Percentiles rank a stretch among this genome's conserved stretches.
Conservation (phyloP, 257 asterid genomes). For the Solanum peruvianum region DNA sequence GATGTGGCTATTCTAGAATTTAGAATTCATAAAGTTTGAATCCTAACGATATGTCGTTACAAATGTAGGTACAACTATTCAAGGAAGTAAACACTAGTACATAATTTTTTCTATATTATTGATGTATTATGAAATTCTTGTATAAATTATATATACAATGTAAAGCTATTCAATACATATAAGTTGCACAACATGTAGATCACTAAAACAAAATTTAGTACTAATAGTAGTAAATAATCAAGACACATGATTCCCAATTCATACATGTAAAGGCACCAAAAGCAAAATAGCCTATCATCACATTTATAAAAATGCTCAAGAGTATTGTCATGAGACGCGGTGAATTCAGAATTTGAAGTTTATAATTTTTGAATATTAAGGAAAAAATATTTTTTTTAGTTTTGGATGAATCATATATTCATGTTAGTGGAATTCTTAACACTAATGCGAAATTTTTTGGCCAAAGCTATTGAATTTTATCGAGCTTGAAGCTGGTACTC, state of each 20-base stretch:
- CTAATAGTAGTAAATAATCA: not conserved
- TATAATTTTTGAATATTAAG: rapidly evolving
- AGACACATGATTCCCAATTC: not conserved
- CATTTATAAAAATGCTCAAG: not conserved
- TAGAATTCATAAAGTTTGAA: not conserved
- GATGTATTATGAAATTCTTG: not conserved
- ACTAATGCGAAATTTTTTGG: rapidly evolving
- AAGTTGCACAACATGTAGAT: not conserved
- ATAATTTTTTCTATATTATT: not conserved
- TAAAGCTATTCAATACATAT: not conserved
- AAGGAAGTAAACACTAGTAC: not conserved
- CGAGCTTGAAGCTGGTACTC: not conserved
- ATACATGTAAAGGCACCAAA: not conserved
- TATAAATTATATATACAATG: not conserved
- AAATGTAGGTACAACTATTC: not conserved
- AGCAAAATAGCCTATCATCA: not conserved
- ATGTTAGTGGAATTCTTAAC: not conserved
- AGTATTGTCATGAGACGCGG: rapidly evolving
- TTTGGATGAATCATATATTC: not conserved
- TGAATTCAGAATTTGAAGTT: not conserved
- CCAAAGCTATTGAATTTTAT: not conserved
- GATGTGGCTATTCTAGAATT: not conserved
- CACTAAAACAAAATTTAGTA: not conserved
- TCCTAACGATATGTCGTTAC: not conserved
- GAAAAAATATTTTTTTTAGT: not conserved